phyloP scores from a whole-genome alignment of 371 early-diverging fungal species.

The Actinomucor elegans region DNA sequence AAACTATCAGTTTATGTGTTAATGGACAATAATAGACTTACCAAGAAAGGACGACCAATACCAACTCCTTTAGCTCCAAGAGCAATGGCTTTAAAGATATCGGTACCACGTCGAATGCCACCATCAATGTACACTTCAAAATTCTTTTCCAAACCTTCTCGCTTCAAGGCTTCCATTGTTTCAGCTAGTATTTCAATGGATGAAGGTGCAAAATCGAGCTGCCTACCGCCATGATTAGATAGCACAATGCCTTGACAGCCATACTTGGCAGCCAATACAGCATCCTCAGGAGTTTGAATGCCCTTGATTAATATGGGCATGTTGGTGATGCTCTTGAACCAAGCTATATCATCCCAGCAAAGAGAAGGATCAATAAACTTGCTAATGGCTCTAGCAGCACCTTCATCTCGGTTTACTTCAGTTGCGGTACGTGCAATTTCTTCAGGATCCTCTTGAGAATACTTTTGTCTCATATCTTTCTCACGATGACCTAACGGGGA shows the following conservation, averaged over 20 bases:
- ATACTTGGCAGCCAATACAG: slow-evolving; percentile 75
- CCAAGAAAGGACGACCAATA: slow-evolving; percentile 85
- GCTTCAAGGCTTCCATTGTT: slow-evolving; percentile 67
- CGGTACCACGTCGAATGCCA: slow-evolving; percentile 87
- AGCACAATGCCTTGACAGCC: slow-evolving; percentile 86
- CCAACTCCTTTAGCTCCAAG: slow-evolving; percentile 95
- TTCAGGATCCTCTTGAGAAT: slow-evolving; percentile 33
- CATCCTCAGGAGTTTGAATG: slow-evolving; percentile 89
- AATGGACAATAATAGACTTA: slow-evolving; percentile 23
- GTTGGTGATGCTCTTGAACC: slow-evolving; percentile 81
- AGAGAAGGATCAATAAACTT: slow-evolving; percentile 77
- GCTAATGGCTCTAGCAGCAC: slow-evolving; percentile 78
- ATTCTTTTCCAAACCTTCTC: slow-evolving; percentile 48
- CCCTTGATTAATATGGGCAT: slow-evolving; percentile 94
- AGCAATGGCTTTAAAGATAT: slow-evolving; percentile 93
- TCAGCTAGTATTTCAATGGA: slow-evolving; percentile 84
- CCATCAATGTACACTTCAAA: slow-evolving; percentile 93
- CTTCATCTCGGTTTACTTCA: slow-evolving; percentile 40
- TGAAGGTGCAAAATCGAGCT: slow-evolving; percentile 82
- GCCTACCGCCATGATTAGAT: slow-evolving; percentile 96
- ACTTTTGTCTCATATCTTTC: slow-evolving; percentile 86
- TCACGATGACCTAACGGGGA: slow-evolving; percentile 71
- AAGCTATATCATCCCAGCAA: slow-evolving; percentile 85
- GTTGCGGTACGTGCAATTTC: slow-evolving; percentile 32
- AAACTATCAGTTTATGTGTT: too few relatives aligned